Evolutionary conservation across 148 eudicot species (phyloP), one percentile per base, ranked within the genome.

Genomic region (Bassia scoparia): DNA sequence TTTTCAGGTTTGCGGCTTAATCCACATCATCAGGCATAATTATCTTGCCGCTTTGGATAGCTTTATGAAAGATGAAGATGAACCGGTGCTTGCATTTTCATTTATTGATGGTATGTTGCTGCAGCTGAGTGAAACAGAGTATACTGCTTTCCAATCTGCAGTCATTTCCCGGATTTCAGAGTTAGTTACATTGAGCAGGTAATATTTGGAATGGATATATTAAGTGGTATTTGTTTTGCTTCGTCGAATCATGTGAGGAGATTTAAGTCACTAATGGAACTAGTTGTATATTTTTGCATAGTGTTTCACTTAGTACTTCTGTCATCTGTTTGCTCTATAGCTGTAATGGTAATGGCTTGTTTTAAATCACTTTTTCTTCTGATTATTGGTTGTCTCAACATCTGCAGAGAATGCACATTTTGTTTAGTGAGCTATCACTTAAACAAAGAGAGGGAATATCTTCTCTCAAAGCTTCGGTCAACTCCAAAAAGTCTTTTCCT

Each of bases 401-500:
- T 70, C 82, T 81, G 76, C 84, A 93, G 98, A 76, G 95, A 86
- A 81, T 91, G 82, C 75, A 77, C 95, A 65, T 83, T 87, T 82
- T 86, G 85, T 74, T 74, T 93, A 79, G 83, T 93, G 54, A 62
- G 69, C 70, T 82, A 87, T 71, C 88, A 85, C 79, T 87, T 93
- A 71, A 74, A 76, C 67, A 77, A 80, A 34, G 87, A 89, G 82
- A 77, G 68, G 62, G 84, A 80, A 30, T 79, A 85, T 54, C 74
- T 89, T 49, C 75, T 93, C 38, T 80, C 87, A 50, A 87, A 87
- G 66, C 82, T 93, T 48, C 88, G 44, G 35, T 82, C 97, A 67
- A 82, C 83, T 71, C 91, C 93, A 2, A 76, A 83, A 80, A 91
- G 97, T 81, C 97, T 89, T 63, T 94, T 94, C 80, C 92, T 94